A percentile compares a stretch with the other conserved stretches of the same genome.
Evolutionary conservation across 805 yeast genomes (phyloP).

Genomic region (Yarrowia divulgata): DNA sequence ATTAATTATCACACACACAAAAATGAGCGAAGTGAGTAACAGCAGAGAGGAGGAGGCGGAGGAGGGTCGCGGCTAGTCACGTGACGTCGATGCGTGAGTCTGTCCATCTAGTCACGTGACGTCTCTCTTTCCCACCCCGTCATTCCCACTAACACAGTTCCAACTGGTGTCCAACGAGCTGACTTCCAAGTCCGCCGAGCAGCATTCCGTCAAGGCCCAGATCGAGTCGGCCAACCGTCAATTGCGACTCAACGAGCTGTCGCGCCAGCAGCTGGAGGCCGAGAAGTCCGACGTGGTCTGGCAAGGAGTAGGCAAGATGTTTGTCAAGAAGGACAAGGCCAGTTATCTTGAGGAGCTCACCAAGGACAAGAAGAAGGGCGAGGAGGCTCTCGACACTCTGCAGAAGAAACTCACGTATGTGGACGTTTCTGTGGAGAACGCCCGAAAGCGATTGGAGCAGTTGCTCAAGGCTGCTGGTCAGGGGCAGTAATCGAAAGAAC

Average conservation of each 20-base stretch:
- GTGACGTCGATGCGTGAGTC: not conserved
- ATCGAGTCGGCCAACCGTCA: constrained; percentile 59
- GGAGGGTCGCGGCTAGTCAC: not conserved
- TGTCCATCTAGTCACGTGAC: not conserved
- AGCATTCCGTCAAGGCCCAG: constrained; percentile 62
- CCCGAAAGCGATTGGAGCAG: constrained; percentile 67
- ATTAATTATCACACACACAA: not conserved
- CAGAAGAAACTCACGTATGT: constrained; percentile 74
- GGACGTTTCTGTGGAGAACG: constrained; percentile 77
- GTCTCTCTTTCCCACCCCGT: not conserved
- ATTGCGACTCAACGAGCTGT: constrained; percentile 61
- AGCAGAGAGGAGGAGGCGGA: not conserved
- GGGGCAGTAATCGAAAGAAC: not conserved
- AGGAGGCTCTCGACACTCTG: constrained; percentile 67
- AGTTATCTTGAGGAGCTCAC: constrained; percentile 59
- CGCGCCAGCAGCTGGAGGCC: constrained; percentile 63
- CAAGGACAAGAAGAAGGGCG: constrained; percentile 60
- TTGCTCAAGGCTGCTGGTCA: constrained; percentile 34
- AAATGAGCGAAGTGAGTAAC: constrained; percentile 34
- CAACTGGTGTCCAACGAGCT: constrained; percentile 30
- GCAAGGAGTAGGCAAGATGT: constrained; percentile 84
- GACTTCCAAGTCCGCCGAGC: constrained; percentile 51
- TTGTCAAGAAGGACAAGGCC: constrained; percentile 53
- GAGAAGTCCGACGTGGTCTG: constrained; percentile 61
- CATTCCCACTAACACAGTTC: constrained; percentile 26